Evolutionary conservation across 441 rosid genomes (phyloP), one percentile per base, ranked within the genome.

Genomic region (Adansonia gregorii): DNA sequence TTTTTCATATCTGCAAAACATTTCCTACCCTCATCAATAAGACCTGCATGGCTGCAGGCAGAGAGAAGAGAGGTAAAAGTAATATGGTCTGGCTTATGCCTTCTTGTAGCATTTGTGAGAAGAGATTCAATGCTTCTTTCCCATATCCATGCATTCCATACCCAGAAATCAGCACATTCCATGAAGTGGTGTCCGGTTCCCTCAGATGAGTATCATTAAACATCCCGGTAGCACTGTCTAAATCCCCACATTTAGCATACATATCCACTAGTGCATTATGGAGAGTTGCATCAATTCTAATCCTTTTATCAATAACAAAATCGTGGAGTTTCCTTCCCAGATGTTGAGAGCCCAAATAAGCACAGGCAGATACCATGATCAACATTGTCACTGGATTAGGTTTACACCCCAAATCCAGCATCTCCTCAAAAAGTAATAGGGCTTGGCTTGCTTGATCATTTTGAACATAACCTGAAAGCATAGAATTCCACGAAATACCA

Each of bases 241-340:
- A 72, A 70, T 88, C 87, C 63, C 95, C 92, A 81, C 92, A 89
- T 78, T 91, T 91, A 1, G 87, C 89, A 79, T 88, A 87, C 92
- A 88, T 85, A 76, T 86, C 91, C 75, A 83, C 82, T 65, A 89
- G 24, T 52, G 92, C 89, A 83, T 81, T 89, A 70, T 67, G 12
- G 39, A 89, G 88, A 79, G 63, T 83, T 22, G 76, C 48, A 72
- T 87, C 82, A 12, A 87, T 75, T 67, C 82, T 78, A 45, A 81
- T 81, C 20, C 83, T 82, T 58, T 71, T 73, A 6, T 78, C 43
- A 51, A 78, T 43, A 39, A 85, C 70, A 74, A 80, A 75, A 56
- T 73, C 72, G 41, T 85, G 91, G 71, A 87, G 75, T 78, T 83
- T 85, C 78, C 76, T 85, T 68, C 90, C 91, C 60, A 83, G 83